These are phyloP conservation scores for Yamadazyma atlantica DNA, from an alignment of 1,139 yeast species.

Conservation along the genomic window DNA sequence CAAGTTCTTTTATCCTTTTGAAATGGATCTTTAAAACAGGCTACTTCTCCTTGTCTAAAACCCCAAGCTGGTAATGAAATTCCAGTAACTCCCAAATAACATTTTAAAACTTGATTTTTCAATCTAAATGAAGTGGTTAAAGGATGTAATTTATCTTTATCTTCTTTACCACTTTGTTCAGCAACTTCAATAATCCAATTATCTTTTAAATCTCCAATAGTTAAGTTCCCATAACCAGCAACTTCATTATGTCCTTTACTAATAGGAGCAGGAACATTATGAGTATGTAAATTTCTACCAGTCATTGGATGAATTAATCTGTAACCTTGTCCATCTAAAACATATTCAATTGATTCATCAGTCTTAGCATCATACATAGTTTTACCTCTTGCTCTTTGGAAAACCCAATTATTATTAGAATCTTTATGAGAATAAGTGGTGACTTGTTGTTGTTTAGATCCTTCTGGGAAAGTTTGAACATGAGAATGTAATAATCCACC, in stretches of 20 bases:
- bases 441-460: constrained; percentile 94
- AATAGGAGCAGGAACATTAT: constrained; percentile 79
- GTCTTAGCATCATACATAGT: constrained; percentile 54
- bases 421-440: constrained; percentile 95
- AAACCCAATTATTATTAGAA: constrained; percentile 83
- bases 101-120: constrained; percentile 62
- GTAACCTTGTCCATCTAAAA: constrained; percentile 71
- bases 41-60: constrained; percentile 95
- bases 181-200: constrained; percentile 90
- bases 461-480: constrained; percentile 89
- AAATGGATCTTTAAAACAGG: constrained; percentile 75
- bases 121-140: constrained; percentile 84
- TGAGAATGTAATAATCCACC: constrained; percentile 96
- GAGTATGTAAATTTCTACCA: constrained; percentile 90
- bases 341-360: constrained; percentile 54
- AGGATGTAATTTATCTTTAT: constrained; percentile 71
- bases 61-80: constrained; percentile 92
- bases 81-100: constrained; percentile 88
- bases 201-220: constrained; percentile 88
- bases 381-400: constrained; percentile 70
- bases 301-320: constrained; percentile 80
- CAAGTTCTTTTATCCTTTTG: constrained; percentile 90
- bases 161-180: constrained; percentile 74
- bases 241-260: constrained; percentile 74
- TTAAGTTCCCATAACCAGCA: constrained; percentile 86